Base-by-base conservation (phyloP, 345 rosid species). In the Salix viminalis region DNA sequence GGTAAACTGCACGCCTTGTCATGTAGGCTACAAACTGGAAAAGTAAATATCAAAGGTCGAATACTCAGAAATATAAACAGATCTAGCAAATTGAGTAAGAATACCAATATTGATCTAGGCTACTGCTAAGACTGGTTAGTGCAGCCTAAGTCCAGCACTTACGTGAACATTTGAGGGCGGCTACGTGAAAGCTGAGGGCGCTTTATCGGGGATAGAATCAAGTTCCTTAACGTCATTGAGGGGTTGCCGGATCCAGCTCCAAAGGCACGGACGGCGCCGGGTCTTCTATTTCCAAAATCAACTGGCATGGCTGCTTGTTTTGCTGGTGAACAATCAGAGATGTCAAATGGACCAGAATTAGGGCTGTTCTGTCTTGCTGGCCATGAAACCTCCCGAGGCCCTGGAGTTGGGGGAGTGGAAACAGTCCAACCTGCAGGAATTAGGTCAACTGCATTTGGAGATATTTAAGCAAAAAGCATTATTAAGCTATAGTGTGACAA, bases 381-480 rank as follows among this genome's bases (percentile, higher is more conserved):
- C 99, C 97, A 93, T 71, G 89, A 76, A 77, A 91, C 98, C 78
- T 93, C 97, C 81, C 87, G 89, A 65, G 91, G 91, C 70, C 96
- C 99, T 93, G 99, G 99, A 86, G 97, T 93, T 85, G 87, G 84
- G 80, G 98, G 97, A 90, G 93, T 87, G 80, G 72, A 84, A 87
- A 86, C 83, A 71, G 90, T 86, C 91, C 94, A 87, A 86, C 88
- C 99, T 93, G 99, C 93, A 81, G 72, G 80, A 88, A 77, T 84
- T 92, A 88, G 90, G 98, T 93, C 89, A 90, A 83, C 81, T 85
- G 84, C 82, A 77, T 88, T 86, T 85, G 89, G 90, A 85, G 86
- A 84, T 76, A 75, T 50, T 79, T 80, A 84, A 80, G 64, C 78
- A 83, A 75, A 23, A 70, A 54, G 74, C 66, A 68, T 71, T 74